Evolutionary conservation across 257 asterid genomes (phyloP).

Genomic region (Jacaranda mimosifolia): DNA sequence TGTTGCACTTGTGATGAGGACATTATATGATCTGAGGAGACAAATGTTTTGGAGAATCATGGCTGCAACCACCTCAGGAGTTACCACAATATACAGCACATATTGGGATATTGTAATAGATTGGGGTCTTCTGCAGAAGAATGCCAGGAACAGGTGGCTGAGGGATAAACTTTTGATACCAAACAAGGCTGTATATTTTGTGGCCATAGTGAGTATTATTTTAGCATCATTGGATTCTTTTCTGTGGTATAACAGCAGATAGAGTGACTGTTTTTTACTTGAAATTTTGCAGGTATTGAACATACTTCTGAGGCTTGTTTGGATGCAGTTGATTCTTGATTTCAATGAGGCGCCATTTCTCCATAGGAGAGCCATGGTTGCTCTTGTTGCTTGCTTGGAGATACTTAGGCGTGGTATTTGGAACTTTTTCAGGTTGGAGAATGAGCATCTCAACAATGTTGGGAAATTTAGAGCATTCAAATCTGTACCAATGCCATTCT

Average conservation of each 20-base stretch:
- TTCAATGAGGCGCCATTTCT: constrained; percentile 58
- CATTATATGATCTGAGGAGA: constrained; percentile 44
- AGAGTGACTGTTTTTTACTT: neutral
- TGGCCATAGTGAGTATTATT: constrained; percentile 69
- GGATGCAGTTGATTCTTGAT: constrained; percentile 85
- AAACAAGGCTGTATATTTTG: constrained; percentile 62
- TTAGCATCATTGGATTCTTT: no score
- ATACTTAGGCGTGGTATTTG: constrained; percentile 87
- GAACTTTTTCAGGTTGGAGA: constrained; percentile 92
- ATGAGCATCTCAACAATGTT: constrained; percentile 80
- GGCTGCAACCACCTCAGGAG: constrained; percentile 66
- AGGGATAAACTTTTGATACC: constrained; percentile 80
- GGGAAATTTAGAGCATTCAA: constrained; percentile 75
- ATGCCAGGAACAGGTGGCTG: constrained; percentile 69
- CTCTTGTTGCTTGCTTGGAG: constrained; percentile 73
- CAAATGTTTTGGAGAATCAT: constrained; percentile 49
- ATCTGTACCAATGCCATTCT: constrained; percentile 74
- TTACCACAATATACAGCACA: constrained; percentile 64
- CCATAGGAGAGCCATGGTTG: constrained; percentile 60
- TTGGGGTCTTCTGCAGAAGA: constrained; percentile 74
- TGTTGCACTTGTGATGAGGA: constrained; percentile 66
- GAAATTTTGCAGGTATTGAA: constrained; percentile 62
- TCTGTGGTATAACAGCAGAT: neutral
- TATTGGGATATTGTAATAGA: constrained; percentile 85
- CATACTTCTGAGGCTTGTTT: constrained; percentile 71